Evolutionary conservation across 78 protist species (phyloP), one percentile per base, ranked within the genome.

Genomic region (Bodo saltans): DNA sequence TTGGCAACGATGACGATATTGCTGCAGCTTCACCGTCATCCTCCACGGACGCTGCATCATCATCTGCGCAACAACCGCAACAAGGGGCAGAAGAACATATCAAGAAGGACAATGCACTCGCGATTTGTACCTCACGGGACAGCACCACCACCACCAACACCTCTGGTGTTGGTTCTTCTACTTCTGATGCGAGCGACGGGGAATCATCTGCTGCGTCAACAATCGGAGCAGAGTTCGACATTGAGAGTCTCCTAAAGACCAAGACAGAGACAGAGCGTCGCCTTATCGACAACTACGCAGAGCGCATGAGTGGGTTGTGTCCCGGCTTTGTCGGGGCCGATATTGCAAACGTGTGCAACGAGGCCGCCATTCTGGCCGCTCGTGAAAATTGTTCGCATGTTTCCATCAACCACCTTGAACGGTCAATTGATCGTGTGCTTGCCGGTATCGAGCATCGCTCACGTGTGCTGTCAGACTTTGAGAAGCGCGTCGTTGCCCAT

Each of bases 311-410:
- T 25, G 35, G 83, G 3, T 72, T 95, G 29, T 93, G 96, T 3
- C 98, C 98, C 2, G 96, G 96, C 26, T 95, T 95, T 90, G 70
- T 83, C 11, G 99, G 98, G 0, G 97, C 98, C 28, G 99, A 97
- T 72, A 93, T 97, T 30, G 95, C 98, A 25, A 95, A 95, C 79
- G 90, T 95, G 0, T 90, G 94, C 84, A 95, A 94, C 70, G 99
- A 96, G 79, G 97, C 94, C 0, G 98, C 99, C 29, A 72, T 94
- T 12, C 83, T 88, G 72, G 97, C 98, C 0, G 97, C 96, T 0
- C 70, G 98, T 26, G 40, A 68, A 17, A 28, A 41, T 23, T 75
- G 74, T 0, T 70, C 82, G 21, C 0, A 28, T 2, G 95, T 96
- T 74, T 80, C 60, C 21, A 26, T 89, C 34, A 34, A 26, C 33